phyloP scores from a whole-genome alignment of 2,329 filamentous ascomycete genomes.

The Nemania abortiva region DNA sequence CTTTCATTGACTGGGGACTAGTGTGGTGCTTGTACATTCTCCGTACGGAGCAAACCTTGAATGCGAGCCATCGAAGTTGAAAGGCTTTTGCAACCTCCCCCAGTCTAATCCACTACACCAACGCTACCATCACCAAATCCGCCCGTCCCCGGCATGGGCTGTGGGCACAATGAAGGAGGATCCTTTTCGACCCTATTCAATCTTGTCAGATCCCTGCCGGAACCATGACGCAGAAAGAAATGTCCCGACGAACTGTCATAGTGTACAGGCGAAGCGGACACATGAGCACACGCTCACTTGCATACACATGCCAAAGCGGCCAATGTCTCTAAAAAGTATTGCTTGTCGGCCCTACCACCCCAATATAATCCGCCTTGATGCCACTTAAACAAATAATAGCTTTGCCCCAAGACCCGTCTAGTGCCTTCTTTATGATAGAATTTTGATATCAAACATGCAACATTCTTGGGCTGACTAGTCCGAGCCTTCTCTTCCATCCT shows the following conservation, averaged over 20 bases:
- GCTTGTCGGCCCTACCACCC: slow-evolving; percentile 54
- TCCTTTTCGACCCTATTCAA: slow-evolving; percentile 47
- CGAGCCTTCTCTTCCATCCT: slow-evolving; percentile 38
- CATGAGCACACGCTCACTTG: slow-evolving; percentile 50
- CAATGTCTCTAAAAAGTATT: slow-evolving; percentile 52
- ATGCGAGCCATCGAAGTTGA: slow-evolving; percentile 48
- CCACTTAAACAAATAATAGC: slow-evolving; percentile 46
- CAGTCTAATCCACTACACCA: slow-evolving; percentile 49
- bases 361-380: slow-evolving; percentile 53
- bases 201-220: slow-evolving; percentile 52
- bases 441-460: slow-evolving; percentile 47
- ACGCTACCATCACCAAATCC: slow-evolving; percentile 50
- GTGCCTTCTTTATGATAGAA: slow-evolving; percentile 47
- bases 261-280: slow-evolving; percentile 49
- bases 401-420: slow-evolving; percentile 43
- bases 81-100: slow-evolving; percentile 47
- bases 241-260: slow-evolving; percentile 51
- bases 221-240: slow-evolving; percentile 54
- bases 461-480: slow-evolving; percentile 49
- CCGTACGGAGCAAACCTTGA: slow-evolving; percentile 48
- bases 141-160: slow-evolving; percentile 49
- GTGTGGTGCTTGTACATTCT: slow-evolving; percentile 36
- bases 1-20: slow-evolving; percentile 48
- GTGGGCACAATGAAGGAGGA: slow-evolving; percentile 50
- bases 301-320: slow-evolving; percentile 54